These are phyloP conservation scores for carrot (Daucus carota) DNA, from an alignment of 129 eudicot genomes.

Conservation along the genomic window DH1_v3.0 NC_030385.2:30863501-30864000, in stretches of 20 bases:
- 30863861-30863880: constrained; percentile 84
- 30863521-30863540: constrained; percentile 88
- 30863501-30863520: constrained; percentile 42
- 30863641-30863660: neutral
- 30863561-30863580: constrained; percentile 82
- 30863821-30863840: neutral
- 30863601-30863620: constrained; percentile 48
- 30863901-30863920: constrained; percentile 78
- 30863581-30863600: constrained; percentile 90
- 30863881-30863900: constrained; percentile 74
- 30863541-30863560: constrained; percentile 67
- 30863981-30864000: constrained; percentile 27
- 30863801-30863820: neutral
- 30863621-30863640: constrained; percentile 38
- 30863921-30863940: constrained; percentile 62
- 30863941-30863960: constrained; percentile 65
- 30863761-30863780: constrained; percentile 69
- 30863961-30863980: constrained; percentile 69
- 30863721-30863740: constrained; percentile 77
- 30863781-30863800: neutral
- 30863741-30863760: constrained; percentile 63
- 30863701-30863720: constrained; percentile 58
- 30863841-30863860: constrained; percentile 56
- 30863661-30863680: constrained; percentile 11
- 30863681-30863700: constrained; percentile 5